These are phyloP conservation scores for Cladosporium oxysporum DNA, from an alignment of 2,329 filamentous ascomycete genomes.

Conservation along the genomic window DNA sequence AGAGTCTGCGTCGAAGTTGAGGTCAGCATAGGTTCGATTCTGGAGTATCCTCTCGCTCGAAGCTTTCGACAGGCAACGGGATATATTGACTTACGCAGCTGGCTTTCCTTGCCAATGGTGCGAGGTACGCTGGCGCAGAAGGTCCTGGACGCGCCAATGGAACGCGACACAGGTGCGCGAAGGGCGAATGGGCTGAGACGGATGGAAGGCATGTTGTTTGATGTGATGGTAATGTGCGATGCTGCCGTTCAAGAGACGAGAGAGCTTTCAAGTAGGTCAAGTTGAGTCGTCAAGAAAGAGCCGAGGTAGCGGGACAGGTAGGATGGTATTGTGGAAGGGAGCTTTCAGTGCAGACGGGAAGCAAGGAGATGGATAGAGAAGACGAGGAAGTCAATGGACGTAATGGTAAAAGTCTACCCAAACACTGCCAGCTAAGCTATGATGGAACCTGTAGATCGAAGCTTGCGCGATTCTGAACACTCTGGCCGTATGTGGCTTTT, in stretches of 20 bases:
- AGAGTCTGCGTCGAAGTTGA: constrained; percentile 20
- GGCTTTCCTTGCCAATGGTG: constrained; percentile 42
- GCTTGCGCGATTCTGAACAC: neutral
- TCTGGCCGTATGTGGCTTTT: neutral
- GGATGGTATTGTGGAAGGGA: neutral
- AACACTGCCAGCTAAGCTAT: constrained; percentile 3
- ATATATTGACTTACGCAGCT: constrained; percentile 42
- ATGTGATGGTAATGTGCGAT: neutral
- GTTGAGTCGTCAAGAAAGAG: neutral
- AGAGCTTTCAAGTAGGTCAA: neutral
- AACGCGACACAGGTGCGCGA: constrained; percentile 27
- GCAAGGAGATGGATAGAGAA: constrained; percentile 8
- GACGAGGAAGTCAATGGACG: constrained; percentile 12
- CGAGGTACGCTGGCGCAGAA: constrained; percentile 43
- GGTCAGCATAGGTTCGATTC: neutral
- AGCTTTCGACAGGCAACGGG: no score
- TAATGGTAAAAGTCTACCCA: constrained; percentile 7
- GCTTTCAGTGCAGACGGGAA: constrained; percentile 13
- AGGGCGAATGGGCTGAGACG: constrained; percentile 29
- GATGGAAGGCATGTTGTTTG: constrained; percentile 21
- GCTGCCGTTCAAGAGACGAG: neutral
- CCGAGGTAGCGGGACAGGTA: neutral
- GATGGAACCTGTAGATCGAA: constrained; percentile 10
- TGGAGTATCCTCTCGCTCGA: neutral
- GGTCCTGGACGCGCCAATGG: constrained; percentile 27